Evolutionary conservation across 2,329 filamentous ascomycete genomes (phyloP), one percentile per base, ranked within the genome.

Genomic region (Alternaria arborescens): DNA sequence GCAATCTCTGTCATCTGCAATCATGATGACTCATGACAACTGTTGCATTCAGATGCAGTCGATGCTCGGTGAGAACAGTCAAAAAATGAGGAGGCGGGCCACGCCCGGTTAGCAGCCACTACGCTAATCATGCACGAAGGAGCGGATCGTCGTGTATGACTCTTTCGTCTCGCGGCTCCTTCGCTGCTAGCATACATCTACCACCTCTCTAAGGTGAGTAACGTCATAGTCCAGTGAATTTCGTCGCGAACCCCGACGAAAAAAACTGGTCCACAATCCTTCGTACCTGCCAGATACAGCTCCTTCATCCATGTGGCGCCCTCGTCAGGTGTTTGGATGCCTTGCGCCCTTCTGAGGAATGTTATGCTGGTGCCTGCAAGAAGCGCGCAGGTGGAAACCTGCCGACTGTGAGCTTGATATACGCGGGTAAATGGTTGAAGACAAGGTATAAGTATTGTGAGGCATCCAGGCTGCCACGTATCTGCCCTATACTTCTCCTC

Each of bases 91-190:
- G 41, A 53, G 26, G 55, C 24, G 48, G 40, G 32, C 41, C 14
- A 47, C 34, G 34, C 12, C 26, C 30, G 16, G 8, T 32, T 24
- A 20, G 40, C 41, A 38, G 28, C 32, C 16, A 36, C 30, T 52
- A 47, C 48, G 48, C 41, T 53, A 58, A 34, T 46, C 41, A 46
- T 58, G 30, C 47, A 11, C 46, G 28, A 32, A 43, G 41, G 55
- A 30, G 47, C 28, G 40, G 40, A n/a, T 41, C n/a, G 8, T 28
- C 24, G 16, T 12, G 22, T 52, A 26, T 58, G 48, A 53, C 30
- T 53, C 46, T 52, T 52, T 26, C 20, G 30, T 53, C 18, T 32
- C 28, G 4, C 26, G 5, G 16, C 34, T 38, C 34, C 34, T 38
- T n/a, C 16, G 26, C 38, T 30, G 43, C 43, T 18, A 47, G 43